Base-by-base conservation (phyloP, 129 eudicot genomes). In the Artemisia tridentata region DNA sequence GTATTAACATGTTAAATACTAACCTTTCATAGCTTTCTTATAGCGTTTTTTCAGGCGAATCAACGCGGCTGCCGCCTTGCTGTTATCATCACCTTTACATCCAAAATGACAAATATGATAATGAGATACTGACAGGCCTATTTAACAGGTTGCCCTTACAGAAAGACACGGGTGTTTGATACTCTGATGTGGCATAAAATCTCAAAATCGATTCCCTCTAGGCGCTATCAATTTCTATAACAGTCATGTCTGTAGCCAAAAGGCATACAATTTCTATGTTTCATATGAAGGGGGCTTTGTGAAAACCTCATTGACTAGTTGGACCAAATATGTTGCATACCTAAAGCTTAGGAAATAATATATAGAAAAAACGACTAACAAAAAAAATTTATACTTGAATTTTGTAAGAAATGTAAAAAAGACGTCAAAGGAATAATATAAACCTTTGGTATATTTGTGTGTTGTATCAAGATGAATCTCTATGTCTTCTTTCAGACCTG, bases 101-200 rank as follows among this genome's bases (percentile, higher is more conserved):
- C 29, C 19, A 19, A 18, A 55, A 55, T 55, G 29, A 2, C 19
- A 55, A 55, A 17, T 2, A 8, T 55, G 29, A 18, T 55, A 16
- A 15, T 16, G n/a, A n/a, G n/a, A n/a, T n/a, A 29, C 18, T 11
- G 7, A 10, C 7, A 1, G 20, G 27, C 29, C 61, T 55, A 18
- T 18, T 18, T 55, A 2, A 8, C 19, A 55, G 20, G 21, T 3
- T 54, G 27, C 5, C 25, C 27, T 54, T 2, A 18, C 9, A 10
- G 27, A 11, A 54, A 14, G 10, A 54, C 11, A 54, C 27, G 9
- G 3, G 41, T 23, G 41, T 66, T n/a, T 48, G 15, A 38, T 81
- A 80, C 97, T 19, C 62, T 19, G 11, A 19, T 55, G 25, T 56
- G 12, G 62, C 62, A 56, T 19, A 10, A 34, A 19, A 56, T 56